Evolutionary conservation across 2,329 filamentous ascomycete genomes (phyloP).

Genomic region (Ophiostoma sp.): DNA sequence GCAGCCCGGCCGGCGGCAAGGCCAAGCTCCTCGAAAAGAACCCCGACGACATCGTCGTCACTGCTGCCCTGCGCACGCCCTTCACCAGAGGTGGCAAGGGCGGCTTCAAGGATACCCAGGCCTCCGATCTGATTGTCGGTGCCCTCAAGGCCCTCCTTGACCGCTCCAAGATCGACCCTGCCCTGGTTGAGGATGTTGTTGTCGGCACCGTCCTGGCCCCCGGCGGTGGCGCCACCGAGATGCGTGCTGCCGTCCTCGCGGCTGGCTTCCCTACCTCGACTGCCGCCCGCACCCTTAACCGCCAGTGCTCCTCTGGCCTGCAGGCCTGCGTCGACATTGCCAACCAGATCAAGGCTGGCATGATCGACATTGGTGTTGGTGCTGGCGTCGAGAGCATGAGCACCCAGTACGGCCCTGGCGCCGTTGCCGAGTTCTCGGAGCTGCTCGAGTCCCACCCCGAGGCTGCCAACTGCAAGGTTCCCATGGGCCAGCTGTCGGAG

Average conservation of each 20-base stretch:
- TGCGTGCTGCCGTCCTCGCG: slow-evolving; percentile 83
- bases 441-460: slow-evolving; percentile 75
- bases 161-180: slow-evolving; percentile 82
- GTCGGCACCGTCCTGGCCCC: slow-evolving; percentile 89
- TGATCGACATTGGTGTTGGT: slow-evolving; percentile 93
- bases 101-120: slow-evolving; percentile 89
- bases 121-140: slow-evolving; percentile 77
- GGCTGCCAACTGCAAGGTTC: slow-evolving; percentile 92
- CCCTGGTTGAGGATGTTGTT: slow-evolving; percentile 82
- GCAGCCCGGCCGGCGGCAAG: slow-evolving; percentile 41
- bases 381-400: slow-evolving; percentile 97
- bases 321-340: slow-evolving; percentile 92
- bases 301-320: slow-evolving; percentile 89
- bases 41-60: slow-evolving; percentile 78
- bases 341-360: slow-evolving; percentile 82
- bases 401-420: slow-evolving; percentile 79
- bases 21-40: slow-evolving; percentile 60
- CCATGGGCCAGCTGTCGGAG: slow-evolving; percentile 92
- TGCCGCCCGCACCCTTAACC: slow-evolving; percentile 82
- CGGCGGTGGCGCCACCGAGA: slow-evolving; percentile 92
- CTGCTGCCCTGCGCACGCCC: slow-evolving; percentile 82
- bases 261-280: slow-evolving; percentile 84
- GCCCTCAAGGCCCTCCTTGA: slow-evolving; percentile 76
- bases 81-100: slow-evolving; percentile 92
- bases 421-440: slow-evolving; percentile 89